Evolutionary conservation across 495 filamentous ascomycete genomes (phyloP), one percentile per base, ranked within the genome.

Genomic region (Podospora pseudopauciseta): DNA sequence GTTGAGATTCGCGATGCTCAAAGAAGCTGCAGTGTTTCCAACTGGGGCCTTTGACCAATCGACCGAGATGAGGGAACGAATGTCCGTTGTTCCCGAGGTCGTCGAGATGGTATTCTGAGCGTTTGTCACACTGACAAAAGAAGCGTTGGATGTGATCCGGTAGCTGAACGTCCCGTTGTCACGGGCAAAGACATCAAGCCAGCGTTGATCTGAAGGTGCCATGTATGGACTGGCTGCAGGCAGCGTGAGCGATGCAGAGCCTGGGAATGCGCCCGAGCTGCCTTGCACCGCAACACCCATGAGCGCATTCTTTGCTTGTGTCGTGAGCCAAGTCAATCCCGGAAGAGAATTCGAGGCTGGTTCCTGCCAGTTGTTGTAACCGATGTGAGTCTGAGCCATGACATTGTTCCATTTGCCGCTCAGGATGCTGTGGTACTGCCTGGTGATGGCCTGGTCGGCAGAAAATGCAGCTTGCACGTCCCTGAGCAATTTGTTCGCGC

Each of bases 361-460:
- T 67, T 88, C 85, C 71, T 89, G 86, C 85, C 83, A 83, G 74
- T 75, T 76, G 67, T 68, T 72, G 67, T 76, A 78, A 3, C 74
- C 76, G 26, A 78, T 73, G 55, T 78, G 76, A 11, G 71, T 76
- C 65, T 77, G 74, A 34, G 70, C 70, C 71, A 75, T 75, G 7
- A 78, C 69, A 72, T 89, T 83, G 70, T 86, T 86, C 88, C 88
- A 91, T 75, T 89, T 90, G 0, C 88, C 88, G 63, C 76, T 74
- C 2, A 87, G 70, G 2, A 90, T 72, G 13, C 76, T 76, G 71
- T 89, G 86, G 68, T 87, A 90, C 58, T 80, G 73, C 65, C 81
- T 77, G 6, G 85, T 86, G 16, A 90, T 79, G 6, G 77, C 74
- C 66, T 82, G 78, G 71, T 90, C 87, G 6, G 79, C 78, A 13